A percentile compares a stretch with the other conserved stretches of the same genome.
Conservation (phyloP, 352 stramenopile genomes). For the Peronospora destructor region DNA sequence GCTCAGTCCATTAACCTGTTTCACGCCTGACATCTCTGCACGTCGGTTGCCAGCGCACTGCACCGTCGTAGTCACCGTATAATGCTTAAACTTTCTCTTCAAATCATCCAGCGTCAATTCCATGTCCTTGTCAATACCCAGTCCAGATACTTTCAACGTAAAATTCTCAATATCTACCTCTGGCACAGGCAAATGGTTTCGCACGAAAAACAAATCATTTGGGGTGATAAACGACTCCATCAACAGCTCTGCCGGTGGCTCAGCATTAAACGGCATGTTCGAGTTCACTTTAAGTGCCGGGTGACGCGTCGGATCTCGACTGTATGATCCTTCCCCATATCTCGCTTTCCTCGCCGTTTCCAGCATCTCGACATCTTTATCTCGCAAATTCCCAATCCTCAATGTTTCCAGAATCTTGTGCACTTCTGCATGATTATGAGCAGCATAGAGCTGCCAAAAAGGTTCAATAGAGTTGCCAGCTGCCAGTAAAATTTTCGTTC, state of each 20-base stretch:
- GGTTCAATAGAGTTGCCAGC: conserved; percentile 83
- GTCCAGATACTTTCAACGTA: conserved; percentile 59
- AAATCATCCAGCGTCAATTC: conserved; percentile 80
- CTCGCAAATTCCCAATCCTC: conserved; percentile 84
- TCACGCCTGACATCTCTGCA: conserved; percentile 89
- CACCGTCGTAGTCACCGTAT: conserved; percentile 90
- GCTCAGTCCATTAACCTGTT: conserved; percentile 79
- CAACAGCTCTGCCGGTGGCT: conserved; percentile 89
- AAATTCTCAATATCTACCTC: conserved; percentile 62
- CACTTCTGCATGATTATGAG: conserved; percentile 92
- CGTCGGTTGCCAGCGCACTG: conserved; percentile 97
- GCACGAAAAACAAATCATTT: conserved; percentile 95
- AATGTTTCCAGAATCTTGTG: conserved; percentile 89
- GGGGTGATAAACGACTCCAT: conserved; percentile 94
- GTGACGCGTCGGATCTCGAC: conserved; percentile 85
- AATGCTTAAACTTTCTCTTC: conserved; percentile 92
- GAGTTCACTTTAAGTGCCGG: conserved; percentile 89
- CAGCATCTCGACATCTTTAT: conserved; percentile 83
- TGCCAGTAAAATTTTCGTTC: conserved; percentile 85
- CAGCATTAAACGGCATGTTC: conserved; percentile 92
- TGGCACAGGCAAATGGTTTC: conserved; percentile 96
- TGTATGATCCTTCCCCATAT: conserved; percentile 90
- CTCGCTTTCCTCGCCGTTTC: conserved; percentile 75
- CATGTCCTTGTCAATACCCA: conserved; percentile 38
- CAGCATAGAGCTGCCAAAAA: conserved; percentile 95